Evolutionary conservation across 2,329 filamentous ascomycete species (phyloP), one percentile per base, ranked within the genome.

Genomic region (Fusarium subglutinans): DNA sequence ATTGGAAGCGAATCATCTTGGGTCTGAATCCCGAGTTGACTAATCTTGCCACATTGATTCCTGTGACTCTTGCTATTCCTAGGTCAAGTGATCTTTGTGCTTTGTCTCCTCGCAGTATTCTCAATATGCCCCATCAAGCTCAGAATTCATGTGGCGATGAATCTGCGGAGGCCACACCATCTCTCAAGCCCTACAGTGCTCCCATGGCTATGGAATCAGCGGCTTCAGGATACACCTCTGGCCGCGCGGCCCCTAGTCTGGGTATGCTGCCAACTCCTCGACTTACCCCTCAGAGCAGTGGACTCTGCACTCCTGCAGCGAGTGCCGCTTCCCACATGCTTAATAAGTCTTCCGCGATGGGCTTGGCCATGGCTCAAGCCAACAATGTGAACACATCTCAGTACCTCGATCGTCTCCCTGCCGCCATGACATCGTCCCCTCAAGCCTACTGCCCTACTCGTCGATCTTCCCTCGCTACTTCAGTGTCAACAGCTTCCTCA

Each of bases 401-500:
- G 76, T 83, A 82, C 44, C 78, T 88, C 47, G 89, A 91, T 66
- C 86, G 87, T 72, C 88, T 88, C 84, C 85, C 87, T 51, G 79
- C 79, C 28, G 81, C 83, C 20, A 82, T 83, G 65, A 84, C 84
- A 8, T 86, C 87, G 8, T 90, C 90, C 26, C 89, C 89, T 33
- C 84, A 86, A 76, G 84, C 83, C 74, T 86, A 87, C 76, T 79
- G 76, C 56, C 83, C 84, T 5, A 82, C 84, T 43, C 90, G 90
- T 69, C 89, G 90, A 70, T 90, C 90, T 20, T 91, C 90, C 22
- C 87, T 91, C 69, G 90, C 89, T 79, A 90, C 87, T 78, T 90
- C 90, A 24, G 84, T 90, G 75, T 92, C 90, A 33, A 89, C 88
- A 37, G 87, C 88, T 40, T 92, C 90, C 67, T 92, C 90, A 35